phyloP scores from a whole-genome alignment of 2,329 filamentous ascomycete genomes.

The Verticillium klebahnii region DNA sequence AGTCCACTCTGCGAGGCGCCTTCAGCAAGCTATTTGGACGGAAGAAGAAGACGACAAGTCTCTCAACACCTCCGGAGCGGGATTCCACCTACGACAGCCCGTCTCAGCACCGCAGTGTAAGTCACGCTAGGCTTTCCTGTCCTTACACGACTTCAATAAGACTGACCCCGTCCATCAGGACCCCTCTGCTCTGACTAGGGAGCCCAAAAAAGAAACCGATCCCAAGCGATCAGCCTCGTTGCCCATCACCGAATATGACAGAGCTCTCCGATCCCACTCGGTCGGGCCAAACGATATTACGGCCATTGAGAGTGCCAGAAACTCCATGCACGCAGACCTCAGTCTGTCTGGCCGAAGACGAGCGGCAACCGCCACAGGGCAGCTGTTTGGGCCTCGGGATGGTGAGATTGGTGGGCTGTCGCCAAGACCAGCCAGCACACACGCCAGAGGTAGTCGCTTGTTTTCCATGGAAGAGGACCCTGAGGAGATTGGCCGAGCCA shows the following conservation, averaged over 20 bases:
- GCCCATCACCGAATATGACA: conserved; percentile 56
- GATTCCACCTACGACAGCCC: conserved; percentile 18
- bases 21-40: conserved; percentile 55
- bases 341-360: conserved; percentile 31
- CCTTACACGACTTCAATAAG: conserved; percentile 3
- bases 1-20: conserved; percentile 51
- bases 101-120: conserved; percentile 43
- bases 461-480: conserved; percentile 35
- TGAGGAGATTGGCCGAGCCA: conserved; percentile 56
- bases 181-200: conserved; percentile 29
- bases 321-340: conserved; percentile 45
- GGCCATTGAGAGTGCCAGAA: conserved; percentile 48
- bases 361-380: conserved; percentile 36
- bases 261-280: conserved; percentile 58
- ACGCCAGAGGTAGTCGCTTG: conserved; percentile 42
- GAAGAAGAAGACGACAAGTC: conserved; percentile 42
- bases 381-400: conserved; percentile 31
- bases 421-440: conserved; percentile 57
- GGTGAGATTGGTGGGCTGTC: conserved; percentile 50
- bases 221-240: conserved; percentile 54
- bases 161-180: conserved; percentile 25
- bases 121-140: conserved; percentile 18
- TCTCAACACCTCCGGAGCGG: conserved; percentile 20
- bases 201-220: conserved; percentile 26
- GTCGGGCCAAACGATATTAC: conserved; percentile 51